Base-by-base conservation (phyloP, 441 rosid species). In the Adansonia rubrostipa region DNA sequence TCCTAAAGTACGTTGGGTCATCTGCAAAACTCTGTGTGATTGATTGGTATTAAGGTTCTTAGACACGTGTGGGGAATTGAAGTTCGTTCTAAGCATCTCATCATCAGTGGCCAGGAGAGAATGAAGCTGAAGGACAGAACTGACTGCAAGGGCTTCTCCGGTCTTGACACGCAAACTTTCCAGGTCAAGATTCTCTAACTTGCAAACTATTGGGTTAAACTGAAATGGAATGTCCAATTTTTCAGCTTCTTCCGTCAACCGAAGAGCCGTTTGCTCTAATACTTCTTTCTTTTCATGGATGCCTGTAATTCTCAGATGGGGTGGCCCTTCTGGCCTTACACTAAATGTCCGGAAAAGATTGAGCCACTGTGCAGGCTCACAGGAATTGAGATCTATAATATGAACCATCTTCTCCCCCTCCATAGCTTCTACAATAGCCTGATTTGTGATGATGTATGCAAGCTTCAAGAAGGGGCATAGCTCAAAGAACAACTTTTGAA, bases 351-450 rank as follows among this genome's bases (percentile, higher is more conserved):
- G 92, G 56, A 92, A 85, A 70, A 90, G 91, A 82, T 92, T 87
- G 51, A 92, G 85, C 93, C 96, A 91, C 76, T 88, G 96, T 1
- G 92, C 93, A 79, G 96, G 96, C 84, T 90, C 93, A 57, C 69
- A 85, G 10, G 88, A 80, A 78, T 86, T 74, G 28, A 91, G 86
- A 84, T 91, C 96, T 53, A 91, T 88, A 17, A 91, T 87, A 75
- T 91, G 96, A 60, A 91, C 85, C 90, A 89, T 82, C 86, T 85
- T 91, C 81, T 91, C 93, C 64, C 88, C 91, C 78, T 88, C 91
- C 91, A 91, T 88, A 1, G 93, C 89, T 70, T 91, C 96, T 45
- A 88, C 65, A 74, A 91, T 90, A 58, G 93, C 90, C 77, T 90
- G 92, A 76, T 91, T 91, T 0, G 93, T 89, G 73, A 90, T 81